These are phyloP conservation scores for Prunus yedoensis DNA, from an alignment of 331 rosid genomes.

Conservation along the genomic window DNA sequence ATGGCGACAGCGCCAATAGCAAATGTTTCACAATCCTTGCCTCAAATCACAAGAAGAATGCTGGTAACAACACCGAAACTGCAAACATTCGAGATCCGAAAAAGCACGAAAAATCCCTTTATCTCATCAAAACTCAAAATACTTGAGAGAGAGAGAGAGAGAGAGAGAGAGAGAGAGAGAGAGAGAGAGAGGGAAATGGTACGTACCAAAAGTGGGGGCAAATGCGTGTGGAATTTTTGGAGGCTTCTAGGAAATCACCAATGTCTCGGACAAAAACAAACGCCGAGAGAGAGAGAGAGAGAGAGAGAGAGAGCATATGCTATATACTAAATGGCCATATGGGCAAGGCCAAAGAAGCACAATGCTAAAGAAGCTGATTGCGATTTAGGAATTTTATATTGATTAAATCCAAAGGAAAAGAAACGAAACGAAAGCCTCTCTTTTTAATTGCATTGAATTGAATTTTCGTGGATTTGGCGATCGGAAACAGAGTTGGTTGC, in stretches of 20 bases:
- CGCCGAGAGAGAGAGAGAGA: too few species aligned
- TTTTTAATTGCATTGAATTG: neutral
- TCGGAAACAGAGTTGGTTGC: neutral
- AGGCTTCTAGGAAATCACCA: conserved; percentile 37
- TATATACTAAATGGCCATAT: neutral
- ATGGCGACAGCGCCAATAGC: too few species aligned
- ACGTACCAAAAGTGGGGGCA: conserved; percentile 39
- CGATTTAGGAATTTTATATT: neutral
- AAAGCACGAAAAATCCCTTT: neutral
- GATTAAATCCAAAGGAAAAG: neutral
- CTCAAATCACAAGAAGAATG: too few species aligned
- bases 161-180: too few species aligned
- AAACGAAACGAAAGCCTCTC: neutral
- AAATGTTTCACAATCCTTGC: too few species aligned
- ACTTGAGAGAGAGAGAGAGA: too few species aligned
- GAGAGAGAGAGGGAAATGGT: conserved; percentile 30
- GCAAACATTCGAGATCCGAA: too few species aligned
- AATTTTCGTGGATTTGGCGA: neutral
- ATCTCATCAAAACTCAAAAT: too few species aligned
- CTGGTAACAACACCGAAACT: too few species aligned
- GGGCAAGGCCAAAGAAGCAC: neutral
- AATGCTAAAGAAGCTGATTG: neutral
- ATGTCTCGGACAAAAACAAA: conserved; percentile 45
- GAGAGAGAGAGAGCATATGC: neutral
- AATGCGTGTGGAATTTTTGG: conserved; percentile 38